Conservation (phyloP, 1,284 basidiomycete species). For the Entoloma clypeatum region DNA sequence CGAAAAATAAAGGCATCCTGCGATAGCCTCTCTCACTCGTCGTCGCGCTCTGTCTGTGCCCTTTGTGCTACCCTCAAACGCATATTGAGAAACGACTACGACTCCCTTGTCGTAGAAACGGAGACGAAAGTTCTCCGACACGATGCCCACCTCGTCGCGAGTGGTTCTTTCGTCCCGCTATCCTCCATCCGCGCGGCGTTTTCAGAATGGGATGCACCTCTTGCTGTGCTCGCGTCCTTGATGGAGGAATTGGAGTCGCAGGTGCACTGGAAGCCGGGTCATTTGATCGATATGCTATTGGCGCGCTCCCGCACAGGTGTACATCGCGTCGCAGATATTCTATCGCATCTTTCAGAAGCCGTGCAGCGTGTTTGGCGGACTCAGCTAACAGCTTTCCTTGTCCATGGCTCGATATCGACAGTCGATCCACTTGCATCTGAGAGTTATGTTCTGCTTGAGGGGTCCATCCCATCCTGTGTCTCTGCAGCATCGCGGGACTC, state of each 20-base stretch:
- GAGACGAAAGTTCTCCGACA: constrained; percentile 74
- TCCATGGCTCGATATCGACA: constrained; percentile 68
- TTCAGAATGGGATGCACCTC: constrained; percentile 79
- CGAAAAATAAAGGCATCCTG: constrained; percentile 61
- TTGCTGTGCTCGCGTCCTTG: constrained; percentile 63
- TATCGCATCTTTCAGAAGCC: constrained; percentile 60
- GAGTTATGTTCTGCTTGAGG: constrained; percentile 52
- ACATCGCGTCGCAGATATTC: constrained; percentile 66
- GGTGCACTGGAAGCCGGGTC: constrained; percentile 64
- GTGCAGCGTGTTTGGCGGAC: constrained; percentile 80
- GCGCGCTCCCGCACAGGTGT: constrained; percentile 71
- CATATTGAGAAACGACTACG: constrained; percentile 76
- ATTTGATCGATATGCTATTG: constrained; percentile 72
- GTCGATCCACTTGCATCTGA: constrained; percentile 55
- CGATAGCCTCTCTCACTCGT: constrained; percentile 47
- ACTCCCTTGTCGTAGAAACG: constrained; percentile 73
- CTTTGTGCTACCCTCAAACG: constrained; percentile 68
- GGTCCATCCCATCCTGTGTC: constrained; percentile 72
- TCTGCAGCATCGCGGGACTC: constrained; percentile 71
- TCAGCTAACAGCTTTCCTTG: constrained; percentile 72
- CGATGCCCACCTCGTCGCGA: constrained; percentile 68
- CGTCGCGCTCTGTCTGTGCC: constrained; percentile 74
- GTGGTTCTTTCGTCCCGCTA: constrained; percentile 77
- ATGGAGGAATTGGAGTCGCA: constrained; percentile 56
- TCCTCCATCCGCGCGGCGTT: constrained; percentile 79